Evolutionary conservation across 306 rosid genomes (phyloP).

Genomic region (Cotoneaster glaucophyllus): DNA sequence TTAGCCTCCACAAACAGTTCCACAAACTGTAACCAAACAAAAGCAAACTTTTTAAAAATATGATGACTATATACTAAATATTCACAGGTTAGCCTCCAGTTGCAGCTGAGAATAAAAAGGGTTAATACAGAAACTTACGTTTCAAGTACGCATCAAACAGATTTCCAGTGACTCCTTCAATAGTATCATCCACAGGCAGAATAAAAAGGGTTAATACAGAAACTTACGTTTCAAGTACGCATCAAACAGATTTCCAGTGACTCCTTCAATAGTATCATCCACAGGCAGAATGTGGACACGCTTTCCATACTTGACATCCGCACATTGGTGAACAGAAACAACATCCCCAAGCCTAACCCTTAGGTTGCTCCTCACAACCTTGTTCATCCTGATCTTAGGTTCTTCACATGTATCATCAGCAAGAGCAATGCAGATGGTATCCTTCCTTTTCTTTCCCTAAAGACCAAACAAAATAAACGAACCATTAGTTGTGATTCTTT

Average conservation of each 20-base stretch:
- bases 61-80: no score
- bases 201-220: constrained; percentile 12
- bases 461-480: constrained; percentile 7
- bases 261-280: constrained; percentile 91
- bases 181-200: constrained; percentile 89
- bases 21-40: background rate
- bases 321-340: constrained; percentile 86
- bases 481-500: background rate
- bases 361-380: constrained; percentile 82
- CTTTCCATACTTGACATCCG: constrained; percentile 92
- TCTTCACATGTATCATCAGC: constrained; percentile 91
- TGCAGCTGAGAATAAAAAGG: background rate
- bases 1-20: background rate
- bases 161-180: constrained; percentile 86
- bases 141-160: constrained; percentile 83
- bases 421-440: constrained; percentile 84
- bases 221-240: constrained; percentile 85
- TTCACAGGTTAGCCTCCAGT: background rate
- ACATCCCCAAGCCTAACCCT: constrained; percentile 98
- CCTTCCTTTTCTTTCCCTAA: constrained; percentile 89
- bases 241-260: constrained; percentile 79
- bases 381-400: constrained; percentile 91
- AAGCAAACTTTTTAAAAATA: no score
- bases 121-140: constrained; percentile 44
- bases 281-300: constrained; percentile 90